Evolutionary conservation across 129 eudicot species (phyloP), one percentile per base, ranked within the genome.

Genomic region (Lactuca saligna): DNA sequence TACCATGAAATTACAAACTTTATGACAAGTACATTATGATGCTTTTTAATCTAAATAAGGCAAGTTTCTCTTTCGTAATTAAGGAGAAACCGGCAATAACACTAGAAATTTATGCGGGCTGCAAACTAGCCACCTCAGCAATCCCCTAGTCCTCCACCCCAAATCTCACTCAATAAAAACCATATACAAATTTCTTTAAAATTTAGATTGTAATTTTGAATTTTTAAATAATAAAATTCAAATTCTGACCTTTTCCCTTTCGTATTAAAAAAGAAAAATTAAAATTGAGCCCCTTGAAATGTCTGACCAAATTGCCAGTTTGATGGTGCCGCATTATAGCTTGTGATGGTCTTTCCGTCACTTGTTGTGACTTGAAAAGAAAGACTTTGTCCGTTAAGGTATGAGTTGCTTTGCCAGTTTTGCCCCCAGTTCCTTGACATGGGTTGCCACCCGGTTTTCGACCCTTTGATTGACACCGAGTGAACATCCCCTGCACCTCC

Each of bases 401-500:
- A 67, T 3, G 86, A 74, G 59, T 90, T 90, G 81, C 97, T 90
- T 65, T 90, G 97, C 95, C 97, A 90, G 39, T 90, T 89, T 72
- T 89, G 96, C 8, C 96, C 96, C 96, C 96, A 89, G 57, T 89
- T 89, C 3, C 96, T 68, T 29, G 97, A 90, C 95, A 90, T 62
- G 29, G 87, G 50, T 44, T 90, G 97, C 97, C 97, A 90, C n/a
- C 86, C 87, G 0, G 87, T 80, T 61, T 34, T 80, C 1, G 95
- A 80, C 13, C 97, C 97, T 65, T 84, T 90, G 75, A 90, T 80
- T 25, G 89, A 79, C 7, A 89, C 96, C 5, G 92, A 73, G 17
- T 81, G 93, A 33, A 89, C 86, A 31, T 89, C 96, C 38, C 96
- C 96, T 12, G 90, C 93, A 14, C 96, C 96, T 31, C 90, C 94